phyloP scores from a whole-genome alignment of 345 rosid genomes.

The Dovyalis caffra region DNA sequence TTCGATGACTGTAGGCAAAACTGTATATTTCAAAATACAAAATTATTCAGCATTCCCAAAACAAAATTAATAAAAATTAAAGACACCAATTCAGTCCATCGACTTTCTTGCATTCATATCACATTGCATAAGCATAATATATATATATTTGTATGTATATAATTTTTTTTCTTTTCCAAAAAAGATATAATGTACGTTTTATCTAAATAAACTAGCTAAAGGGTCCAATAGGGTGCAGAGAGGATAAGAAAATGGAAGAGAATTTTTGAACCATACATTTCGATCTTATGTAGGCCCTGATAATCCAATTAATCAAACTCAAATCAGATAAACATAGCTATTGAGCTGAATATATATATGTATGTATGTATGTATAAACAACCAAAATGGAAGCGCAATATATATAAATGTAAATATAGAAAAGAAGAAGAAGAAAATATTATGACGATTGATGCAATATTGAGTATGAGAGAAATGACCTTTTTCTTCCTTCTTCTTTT shows the following conservation, averaged over 20 bases:
- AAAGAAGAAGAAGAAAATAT: neutral
- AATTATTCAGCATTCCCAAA: neutral
- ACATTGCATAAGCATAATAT: neutral
- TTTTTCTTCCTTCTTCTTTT: conserved; percentile 38
- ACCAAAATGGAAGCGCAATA: neutral
- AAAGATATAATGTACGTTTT: neutral
- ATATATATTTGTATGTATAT: too few species aligned
- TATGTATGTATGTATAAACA: too few species aligned
- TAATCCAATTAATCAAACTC: neutral
- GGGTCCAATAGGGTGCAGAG: neutral
- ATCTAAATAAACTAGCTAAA: neutral
- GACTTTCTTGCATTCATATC: neutral
- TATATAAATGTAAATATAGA: neutral
- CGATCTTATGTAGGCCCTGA: neutral
- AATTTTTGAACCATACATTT: conserved; percentile 1
- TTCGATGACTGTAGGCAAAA: conserved; percentile 29
- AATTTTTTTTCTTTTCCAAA: accelerated
- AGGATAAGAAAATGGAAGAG: neutral
- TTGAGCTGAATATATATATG: too few species aligned
- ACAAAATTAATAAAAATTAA: neutral
- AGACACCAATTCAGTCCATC: neutral
- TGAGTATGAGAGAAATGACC: conserved; percentile 13
- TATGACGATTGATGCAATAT: neutral
- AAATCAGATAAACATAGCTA: neutral
- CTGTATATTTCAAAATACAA: conserved; percentile 13